A percentile compares a stretch with the other conserved stretches of the same genome.
phyloP scores from a whole-genome alignment of 2,329 filamentous ascomycete species.

The Herpotrichia juniperi region DNA sequence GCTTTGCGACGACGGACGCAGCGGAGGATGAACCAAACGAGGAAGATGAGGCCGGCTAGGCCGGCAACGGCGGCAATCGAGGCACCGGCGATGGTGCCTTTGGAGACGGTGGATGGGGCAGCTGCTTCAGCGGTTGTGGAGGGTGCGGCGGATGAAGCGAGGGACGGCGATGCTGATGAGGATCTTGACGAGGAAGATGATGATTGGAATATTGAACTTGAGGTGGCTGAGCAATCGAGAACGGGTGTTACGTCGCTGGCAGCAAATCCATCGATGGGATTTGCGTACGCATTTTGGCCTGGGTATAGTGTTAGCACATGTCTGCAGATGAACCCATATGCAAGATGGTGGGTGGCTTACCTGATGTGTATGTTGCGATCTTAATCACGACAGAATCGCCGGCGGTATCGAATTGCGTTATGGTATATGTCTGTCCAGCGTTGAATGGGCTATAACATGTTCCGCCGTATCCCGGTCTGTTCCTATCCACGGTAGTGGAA shows the following conservation, averaged over 20 bases:
- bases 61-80: not conserved
- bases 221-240: constrained; percentile 20
- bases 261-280: constrained; percentile 36
- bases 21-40: not conserved
- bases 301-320: constrained; percentile 10
- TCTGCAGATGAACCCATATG: too few species aligned
- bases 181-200: not conserved
- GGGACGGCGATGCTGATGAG: not conserved
- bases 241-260: not conserved
- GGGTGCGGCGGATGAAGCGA: not conserved
- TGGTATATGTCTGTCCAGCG: constrained; percentile 17
- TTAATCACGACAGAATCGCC: constrained; percentile 14
- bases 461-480: constrained; percentile 32
- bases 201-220: too few species aligned
- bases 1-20: not conserved
- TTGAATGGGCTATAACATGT: constrained; percentile 32
- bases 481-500: constrained; percentile 15
- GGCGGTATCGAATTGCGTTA: constrained; percentile 21
- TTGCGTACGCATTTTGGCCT: constrained; percentile 28
- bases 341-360: not conserved
- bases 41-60: not conserved
- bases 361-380: constrained; percentile 10
- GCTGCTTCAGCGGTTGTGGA: not conserved
- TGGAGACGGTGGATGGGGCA: not conserved
- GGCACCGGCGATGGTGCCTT: not conserved